Evolutionary conservation across 2,329 filamentous ascomycete genomes (phyloP).

Genomic region (Diaporthe vexans): DNA sequence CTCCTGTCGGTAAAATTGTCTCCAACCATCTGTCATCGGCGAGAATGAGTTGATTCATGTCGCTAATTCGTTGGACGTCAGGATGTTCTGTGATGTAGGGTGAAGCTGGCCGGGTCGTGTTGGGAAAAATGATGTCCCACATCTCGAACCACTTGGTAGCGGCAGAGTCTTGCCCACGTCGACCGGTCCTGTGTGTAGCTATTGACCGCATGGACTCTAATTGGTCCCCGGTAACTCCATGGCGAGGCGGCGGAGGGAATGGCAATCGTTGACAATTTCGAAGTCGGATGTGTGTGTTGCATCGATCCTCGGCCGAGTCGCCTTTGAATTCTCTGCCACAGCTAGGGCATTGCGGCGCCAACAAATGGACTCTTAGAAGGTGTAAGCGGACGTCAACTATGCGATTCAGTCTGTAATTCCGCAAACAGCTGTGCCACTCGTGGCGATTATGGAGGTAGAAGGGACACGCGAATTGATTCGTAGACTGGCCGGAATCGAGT

Average conservation of each 20-base stretch:
- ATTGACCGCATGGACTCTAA: neutral
- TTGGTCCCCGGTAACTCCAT: neutral
- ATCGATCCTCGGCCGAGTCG: neutral
- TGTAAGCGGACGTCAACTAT: constrained; percentile 10
- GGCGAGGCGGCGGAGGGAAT: neutral
- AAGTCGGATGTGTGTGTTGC: neutral
- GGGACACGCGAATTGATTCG: neutral
- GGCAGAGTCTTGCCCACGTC: neutral
- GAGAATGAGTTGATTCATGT: no score
- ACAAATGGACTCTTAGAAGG: neutral
- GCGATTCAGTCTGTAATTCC: neutral
- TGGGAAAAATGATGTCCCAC: constrained; percentile 2
- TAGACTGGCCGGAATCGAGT: no score
- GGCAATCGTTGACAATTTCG: neutral
- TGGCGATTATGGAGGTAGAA: neutral
- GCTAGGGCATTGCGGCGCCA: neutral
- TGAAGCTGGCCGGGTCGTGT: neutral
- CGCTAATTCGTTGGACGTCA: constrained; percentile 1
- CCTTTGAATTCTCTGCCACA: neutral
- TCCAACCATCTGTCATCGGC: no score
- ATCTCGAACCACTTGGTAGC: constrained; percentile 15
- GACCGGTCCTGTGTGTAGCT: neutral
- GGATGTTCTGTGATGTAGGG: neutral
- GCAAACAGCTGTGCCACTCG: neutral
- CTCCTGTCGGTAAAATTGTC: no score